A percentile compares a stretch with the other conserved stretches of the same genome.
These are phyloP conservation scores for Magnolia kwangsiensis DNA, from an alignment of 164 flowering plant genomes.

Conservation along the genomic window DNA sequence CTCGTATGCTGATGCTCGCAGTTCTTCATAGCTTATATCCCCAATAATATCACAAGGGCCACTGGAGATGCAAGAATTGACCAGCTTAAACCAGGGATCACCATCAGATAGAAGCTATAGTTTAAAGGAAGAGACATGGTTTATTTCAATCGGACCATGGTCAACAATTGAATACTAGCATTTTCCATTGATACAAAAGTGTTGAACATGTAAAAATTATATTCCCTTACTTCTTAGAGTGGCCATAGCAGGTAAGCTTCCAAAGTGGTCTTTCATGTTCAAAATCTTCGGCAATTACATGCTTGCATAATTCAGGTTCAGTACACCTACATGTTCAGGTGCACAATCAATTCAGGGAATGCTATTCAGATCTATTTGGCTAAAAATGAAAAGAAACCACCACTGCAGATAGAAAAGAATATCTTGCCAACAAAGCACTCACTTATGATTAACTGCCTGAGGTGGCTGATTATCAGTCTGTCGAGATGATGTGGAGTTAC, in stretches of 20 bases:
- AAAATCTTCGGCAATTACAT: constrained; percentile 61
- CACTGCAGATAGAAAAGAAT: neutral
- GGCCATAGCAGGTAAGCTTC: constrained; percentile 89
- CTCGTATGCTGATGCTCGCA: constrained; percentile 81
- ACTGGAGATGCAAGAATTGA: constrained; percentile 36
- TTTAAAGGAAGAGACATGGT: neutral
- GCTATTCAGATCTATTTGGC: neutral
- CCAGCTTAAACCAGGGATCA: neutral
- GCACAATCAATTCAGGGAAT: constrained; percentile 4
- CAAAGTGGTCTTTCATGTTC: constrained; percentile 77
- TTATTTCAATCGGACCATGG: neutral
- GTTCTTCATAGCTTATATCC: constrained; percentile 86
- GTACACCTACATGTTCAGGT: constrained; percentile 53
- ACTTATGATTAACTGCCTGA: constrained; percentile 51
- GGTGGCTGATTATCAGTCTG: constrained; percentile 44
- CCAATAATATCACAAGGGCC: constrained; percentile 84
- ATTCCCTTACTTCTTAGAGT: constrained; percentile 41
- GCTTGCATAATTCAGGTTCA: constrained; percentile 71
- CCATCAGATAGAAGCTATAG: neutral
- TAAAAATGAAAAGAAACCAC: neutral
- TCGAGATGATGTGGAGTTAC: constrained; percentile 29
- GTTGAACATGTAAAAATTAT: too few relatives aligned
- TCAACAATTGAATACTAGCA: neutral
- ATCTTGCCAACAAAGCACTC: constrained; percentile 17
- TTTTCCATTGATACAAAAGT: neutral